Evolutionary conservation across 108 stramenopile species (phyloP), one percentile per base, ranked within the genome.

Genomic region (Skeletonema costatum): DNA sequence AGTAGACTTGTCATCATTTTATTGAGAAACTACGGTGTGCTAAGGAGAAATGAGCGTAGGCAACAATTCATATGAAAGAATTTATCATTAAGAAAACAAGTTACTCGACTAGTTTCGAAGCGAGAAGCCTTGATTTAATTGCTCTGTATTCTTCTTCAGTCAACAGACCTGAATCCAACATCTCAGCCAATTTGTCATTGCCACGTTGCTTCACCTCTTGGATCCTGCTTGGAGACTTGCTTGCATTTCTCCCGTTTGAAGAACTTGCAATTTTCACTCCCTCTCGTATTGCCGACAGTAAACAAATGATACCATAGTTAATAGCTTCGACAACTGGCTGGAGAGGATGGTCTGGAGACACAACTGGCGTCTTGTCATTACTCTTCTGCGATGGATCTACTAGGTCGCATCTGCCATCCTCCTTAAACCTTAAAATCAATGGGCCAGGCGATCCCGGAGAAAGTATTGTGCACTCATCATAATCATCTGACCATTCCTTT

Each of bases 1-100:
- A 29, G 51, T 44, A 84, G 93, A 29, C 68, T 94, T 58, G 36
- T 66, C 2, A 68, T 84, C 32, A 53, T 91, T 65, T 33, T 86
- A 29, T 60, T 80, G 25, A 35, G 50, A 6, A 84, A 84, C 60
- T 48, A 60, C 36, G 41, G 29, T 17, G 53, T 76, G 5, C 61
- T 48, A 10, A 44, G 42, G 46, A 81, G 83, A 64, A 84, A 84
- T 53, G 42, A 68, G 29, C 67, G 79, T 3, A 62, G 53, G 25
- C 53, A 56, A 5, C 53, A 29, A 56, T 56, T 56, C 7, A 5
- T 25, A 56, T 56, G 53, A 56, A 53, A 2, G 29, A 29, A 25
- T 9, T 46, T n/a, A 46, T 46, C 11, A 46, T n/a, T 2, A 56
- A 56, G 19, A 19, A 56, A 56, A 25, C 19, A 56, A 25, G 0